Evolutionary conservation across 306 rosid genomes (phyloP).

Genomic region (Luffa acutangula): DNA sequence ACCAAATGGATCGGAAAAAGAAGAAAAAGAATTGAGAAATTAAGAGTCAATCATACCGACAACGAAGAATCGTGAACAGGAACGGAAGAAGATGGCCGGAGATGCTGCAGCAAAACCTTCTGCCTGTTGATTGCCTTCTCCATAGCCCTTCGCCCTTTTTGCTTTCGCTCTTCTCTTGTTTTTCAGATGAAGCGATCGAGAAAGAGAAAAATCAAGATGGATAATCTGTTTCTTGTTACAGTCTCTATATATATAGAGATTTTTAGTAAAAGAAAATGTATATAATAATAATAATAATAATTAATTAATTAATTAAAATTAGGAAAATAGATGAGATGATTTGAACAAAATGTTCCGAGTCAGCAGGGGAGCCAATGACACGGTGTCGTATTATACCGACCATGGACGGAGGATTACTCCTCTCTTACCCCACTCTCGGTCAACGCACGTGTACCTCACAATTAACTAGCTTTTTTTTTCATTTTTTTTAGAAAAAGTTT

Average conservation of each 20-base stretch:
- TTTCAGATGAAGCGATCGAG: neutral
- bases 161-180: neutral
- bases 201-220: neutral
- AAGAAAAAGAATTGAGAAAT: neutral
- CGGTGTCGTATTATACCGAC: neutral
- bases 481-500: no score
- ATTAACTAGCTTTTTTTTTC: neutral
- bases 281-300: neutral
- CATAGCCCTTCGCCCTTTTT: neutral
- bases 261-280: neutral
- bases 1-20: neutral
- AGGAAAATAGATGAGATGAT: neutral
- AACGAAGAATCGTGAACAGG: constrained; percentile 1
- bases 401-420: neutral
- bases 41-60: constrained; percentile 5
- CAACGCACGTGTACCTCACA: neutral
- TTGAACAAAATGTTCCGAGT: neutral
- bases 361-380: neutral
- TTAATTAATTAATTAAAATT: neutral
- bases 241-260: neutral
- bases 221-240: neutral
- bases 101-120: constrained; percentile 17
- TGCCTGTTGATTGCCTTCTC: constrained; percentile 17
- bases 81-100: constrained; percentile 11
- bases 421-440: neutral